Percentiles rank a stretch among this genome's conserved stretches.
Conservation (phyloP, 2,329 filamentous ascomycete genomes). For the Fusarium coffeatum region DNA sequence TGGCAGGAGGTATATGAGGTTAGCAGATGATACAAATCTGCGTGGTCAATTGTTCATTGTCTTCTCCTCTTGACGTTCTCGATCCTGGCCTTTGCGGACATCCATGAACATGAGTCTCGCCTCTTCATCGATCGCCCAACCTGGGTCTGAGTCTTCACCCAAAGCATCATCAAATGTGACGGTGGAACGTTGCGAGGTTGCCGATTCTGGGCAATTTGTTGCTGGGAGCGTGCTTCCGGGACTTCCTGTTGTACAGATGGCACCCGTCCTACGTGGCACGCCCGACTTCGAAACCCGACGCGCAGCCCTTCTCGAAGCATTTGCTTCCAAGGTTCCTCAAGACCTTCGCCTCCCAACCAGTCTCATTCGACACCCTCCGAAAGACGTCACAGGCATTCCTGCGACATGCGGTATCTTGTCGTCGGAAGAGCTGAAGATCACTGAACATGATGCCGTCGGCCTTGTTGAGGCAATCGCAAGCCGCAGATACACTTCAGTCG, state of each 20-base stretch:
- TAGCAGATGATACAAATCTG: too few relatives aligned
- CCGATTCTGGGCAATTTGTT: too few relatives aligned
- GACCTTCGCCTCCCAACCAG: conserved; percentile 45
- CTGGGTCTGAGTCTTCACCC: background rate
- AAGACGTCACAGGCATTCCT: background rate
- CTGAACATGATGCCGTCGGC: background rate
- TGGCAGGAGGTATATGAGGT: background rate
- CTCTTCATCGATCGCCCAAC: background rate
- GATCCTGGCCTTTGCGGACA: background rate
- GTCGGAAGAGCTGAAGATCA: conserved; percentile 2
- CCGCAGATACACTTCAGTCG: background rate
- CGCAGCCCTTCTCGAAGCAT: conserved; percentile 44
- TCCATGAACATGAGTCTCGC: background rate
- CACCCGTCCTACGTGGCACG: conserved; percentile 34
- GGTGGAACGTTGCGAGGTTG: background rate
- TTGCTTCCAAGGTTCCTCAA: conserved; percentile 50
- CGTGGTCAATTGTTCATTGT: background rate
- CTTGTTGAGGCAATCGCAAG: conserved; percentile 4
- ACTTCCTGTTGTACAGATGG: conserved; percentile 33
- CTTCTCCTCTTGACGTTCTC: background rate
- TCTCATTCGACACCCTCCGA: conserved; percentile 14
- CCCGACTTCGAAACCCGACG: conserved; percentile 43
- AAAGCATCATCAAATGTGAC: background rate
- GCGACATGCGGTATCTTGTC: conserved; percentile 1
- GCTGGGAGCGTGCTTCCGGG: background rate